Evolutionary conservation across 768 basidiomycete genomes (phyloP).

Genomic region (Boletellus ananas): DNA sequence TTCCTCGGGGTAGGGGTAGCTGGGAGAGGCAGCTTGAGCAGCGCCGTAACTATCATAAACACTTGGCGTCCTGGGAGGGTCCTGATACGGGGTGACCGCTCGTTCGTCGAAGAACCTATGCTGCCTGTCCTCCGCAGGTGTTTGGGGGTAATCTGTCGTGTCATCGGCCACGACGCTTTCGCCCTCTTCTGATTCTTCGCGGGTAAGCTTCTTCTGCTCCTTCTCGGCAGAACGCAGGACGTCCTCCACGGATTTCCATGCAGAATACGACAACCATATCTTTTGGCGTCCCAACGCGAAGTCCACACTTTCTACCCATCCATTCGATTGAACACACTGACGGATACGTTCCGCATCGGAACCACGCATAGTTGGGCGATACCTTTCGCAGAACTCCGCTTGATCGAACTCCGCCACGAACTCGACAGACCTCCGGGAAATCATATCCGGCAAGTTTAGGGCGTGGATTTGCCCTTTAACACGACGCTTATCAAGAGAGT

Average conservation of each 20-base stretch:
- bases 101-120: constrained; percentile 33
- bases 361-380: constrained; percentile 48
- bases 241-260: constrained; percentile 63
- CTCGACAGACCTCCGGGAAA: constrained; percentile 47
- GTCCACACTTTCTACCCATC: constrained; percentile 54
- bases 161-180: constrained; percentile 43
- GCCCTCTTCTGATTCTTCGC: constrained; percentile 43
- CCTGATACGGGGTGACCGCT: constrained; percentile 26
- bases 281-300: constrained; percentile 49
- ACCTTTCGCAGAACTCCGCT: constrained; percentile 48
- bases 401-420: constrained; percentile 49
- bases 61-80: constrained; percentile 29
- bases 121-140: constrained; percentile 24
- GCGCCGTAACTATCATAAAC: constrained; percentile 24
- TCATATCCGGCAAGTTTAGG: constrained; percentile 50
- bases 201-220: constrained; percentile 40
- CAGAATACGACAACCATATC: constrained; percentile 53
- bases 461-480: constrained; percentile 55
- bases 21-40: constrained; percentile 21
- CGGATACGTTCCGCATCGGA: constrained; percentile 45
- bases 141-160: constrained; percentile 39
- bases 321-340: constrained; percentile 46
- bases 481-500: constrained; percentile 60
- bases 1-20: constrained; percentile 33
- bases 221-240: constrained; percentile 48